phyloP scores from a whole-genome alignment of 768 basidiomycete species.

The Russula lepida region DNA sequence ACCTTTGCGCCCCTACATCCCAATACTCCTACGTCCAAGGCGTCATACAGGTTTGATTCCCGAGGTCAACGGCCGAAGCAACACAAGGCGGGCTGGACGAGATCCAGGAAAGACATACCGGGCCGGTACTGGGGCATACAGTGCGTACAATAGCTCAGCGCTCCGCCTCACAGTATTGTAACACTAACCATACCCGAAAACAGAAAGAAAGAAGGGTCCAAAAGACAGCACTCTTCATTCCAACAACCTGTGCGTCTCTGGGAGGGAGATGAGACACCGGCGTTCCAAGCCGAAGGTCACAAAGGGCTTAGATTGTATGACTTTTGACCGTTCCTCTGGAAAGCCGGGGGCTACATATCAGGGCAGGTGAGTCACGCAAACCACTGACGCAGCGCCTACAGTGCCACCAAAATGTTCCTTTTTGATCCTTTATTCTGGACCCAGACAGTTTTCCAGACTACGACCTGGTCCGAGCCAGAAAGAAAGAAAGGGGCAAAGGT shows the following conservation, averaged over 20 bases:
- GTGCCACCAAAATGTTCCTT: no score
- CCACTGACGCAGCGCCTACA: not conserved
- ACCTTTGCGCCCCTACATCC: conserved; percentile 1
- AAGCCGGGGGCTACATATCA: not conserved
- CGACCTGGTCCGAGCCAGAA: not conserved
- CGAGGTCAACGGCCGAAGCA: not conserved
- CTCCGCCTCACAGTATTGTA: not conserved
- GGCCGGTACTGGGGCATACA: not conserved
- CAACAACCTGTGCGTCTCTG: conserved; percentile 1
- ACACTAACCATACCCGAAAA: not conserved
- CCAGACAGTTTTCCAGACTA: no score
- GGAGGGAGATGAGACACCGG: not conserved
- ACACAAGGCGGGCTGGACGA: not conserved
- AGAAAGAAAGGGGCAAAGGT: not conserved
- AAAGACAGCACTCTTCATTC: not conserved
- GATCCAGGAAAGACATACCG: not conserved
- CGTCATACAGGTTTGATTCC: not conserved
- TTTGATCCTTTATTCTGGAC: not conserved
- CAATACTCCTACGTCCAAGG: not conserved
- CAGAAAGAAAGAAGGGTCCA: not conserved
- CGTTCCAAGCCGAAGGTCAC: not conserved
- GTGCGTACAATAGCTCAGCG: not conserved
- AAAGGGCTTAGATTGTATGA: not conserved
- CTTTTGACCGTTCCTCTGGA: no score
- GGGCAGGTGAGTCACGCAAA: not conserved